Percentiles rank a stretch among this genome's conserved stretches.
Conservation (phyloP, 2,329 filamentous ascomycete species). For the Clarireedia homoeocarpa region DNA sequence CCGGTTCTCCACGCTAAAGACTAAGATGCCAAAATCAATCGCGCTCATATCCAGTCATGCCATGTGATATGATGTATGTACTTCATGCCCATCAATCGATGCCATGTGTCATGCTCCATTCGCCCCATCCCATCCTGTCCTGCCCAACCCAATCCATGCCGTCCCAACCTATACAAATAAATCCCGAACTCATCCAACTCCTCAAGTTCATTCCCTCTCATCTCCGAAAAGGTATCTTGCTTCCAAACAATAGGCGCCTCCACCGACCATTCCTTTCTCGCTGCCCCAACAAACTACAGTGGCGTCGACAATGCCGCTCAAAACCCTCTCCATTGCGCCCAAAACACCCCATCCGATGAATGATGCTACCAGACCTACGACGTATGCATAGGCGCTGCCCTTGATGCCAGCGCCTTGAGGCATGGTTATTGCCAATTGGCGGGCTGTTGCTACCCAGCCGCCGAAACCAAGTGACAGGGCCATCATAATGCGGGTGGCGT, state of each 20-base stretch:
- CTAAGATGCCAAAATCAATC: background rate
- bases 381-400: conserved; percentile 88
- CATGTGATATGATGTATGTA: background rate
- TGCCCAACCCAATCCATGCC: background rate
- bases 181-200: conserved; percentile 33
- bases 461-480: conserved; percentile 83
- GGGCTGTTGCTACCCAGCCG: conserved; percentile 92
- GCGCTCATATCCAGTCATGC: background rate
- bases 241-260: conserved; percentile 81
- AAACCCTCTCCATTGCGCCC: conserved; percentile 80
- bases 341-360: conserved; percentile 93
- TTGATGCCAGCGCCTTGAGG: conserved; percentile 45
- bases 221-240: conserved; percentile 83
- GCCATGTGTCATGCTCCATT: background rate
- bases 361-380: conserved; percentile 85
- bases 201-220: conserved; percentile 33
- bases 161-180: background rate
- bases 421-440: conserved; percentile 58
- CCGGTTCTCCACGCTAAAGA: no score
- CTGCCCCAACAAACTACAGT: conserved; percentile 92
- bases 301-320: conserved; percentile 81
- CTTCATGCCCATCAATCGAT: background rate
- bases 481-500: conserved; percentile 87
- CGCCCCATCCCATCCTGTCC: background rate
- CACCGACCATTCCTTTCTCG: conserved; percentile 63